Evolutionary conservation across 2,329 filamentous ascomycete genomes (phyloP).

Genomic region (Shiraia bambusicola): DNA sequence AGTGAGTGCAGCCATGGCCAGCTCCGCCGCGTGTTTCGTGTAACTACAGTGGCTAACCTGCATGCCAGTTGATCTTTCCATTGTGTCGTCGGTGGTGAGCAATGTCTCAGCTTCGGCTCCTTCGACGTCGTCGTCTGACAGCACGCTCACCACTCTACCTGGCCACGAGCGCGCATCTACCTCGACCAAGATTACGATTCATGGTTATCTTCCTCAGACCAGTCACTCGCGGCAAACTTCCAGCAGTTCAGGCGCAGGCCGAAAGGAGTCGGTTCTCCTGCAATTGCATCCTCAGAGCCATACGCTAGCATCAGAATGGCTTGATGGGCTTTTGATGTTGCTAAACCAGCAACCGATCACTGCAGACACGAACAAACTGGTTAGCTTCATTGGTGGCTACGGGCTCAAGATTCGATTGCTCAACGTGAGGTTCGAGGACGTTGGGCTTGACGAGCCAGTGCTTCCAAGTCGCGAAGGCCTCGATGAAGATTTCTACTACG

Average conservation of each 20-base stretch:
- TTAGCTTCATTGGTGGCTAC: slow-evolving; percentile 83
- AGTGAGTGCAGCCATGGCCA: slow-evolving; percentile 47
- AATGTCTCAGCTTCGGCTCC: slow-evolving; percentile 72
- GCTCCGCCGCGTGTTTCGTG: slow-evolving; percentile 13
- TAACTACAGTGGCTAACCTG: slow-evolving; percentile 32
- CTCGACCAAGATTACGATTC: slow-evolving; percentile 88
- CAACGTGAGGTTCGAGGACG: slow-evolving; percentile 86
- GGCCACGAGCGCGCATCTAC: slow-evolving; percentile 36
- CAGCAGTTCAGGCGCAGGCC: slow-evolving; percentile 33
- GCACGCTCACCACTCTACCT: slow-evolving; percentile 48
- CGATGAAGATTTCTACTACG: slow-evolving; percentile 93
- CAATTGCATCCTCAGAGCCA: slow-evolving; percentile 80
- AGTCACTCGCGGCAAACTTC: slow-evolving; percentile 32
- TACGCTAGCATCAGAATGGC: slow-evolving; percentile 88
- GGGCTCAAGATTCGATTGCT: slow-evolving; percentile 89
- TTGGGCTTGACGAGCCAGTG: slow-evolving; percentile 65
- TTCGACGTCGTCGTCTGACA: slow-evolving; percentile 52
- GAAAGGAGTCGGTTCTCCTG: slow-evolving; percentile 72
- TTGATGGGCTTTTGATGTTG: slow-evolving; percentile 92
- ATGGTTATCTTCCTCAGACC: slow-evolving; percentile 62
- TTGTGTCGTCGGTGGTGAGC: slow-evolving; percentile 89
- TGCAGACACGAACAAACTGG: slow-evolving; percentile 88
- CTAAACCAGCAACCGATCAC: slow-evolving; percentile 95
- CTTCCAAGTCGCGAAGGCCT: slow-evolving; percentile 82
- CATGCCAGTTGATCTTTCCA: slow-evolving; percentile 70